Evolutionary conservation across 495 filamentous ascomycete species (phyloP), one percentile per base, ranked within the genome.

Genomic region (Chaetomium cochliodes): DNA sequence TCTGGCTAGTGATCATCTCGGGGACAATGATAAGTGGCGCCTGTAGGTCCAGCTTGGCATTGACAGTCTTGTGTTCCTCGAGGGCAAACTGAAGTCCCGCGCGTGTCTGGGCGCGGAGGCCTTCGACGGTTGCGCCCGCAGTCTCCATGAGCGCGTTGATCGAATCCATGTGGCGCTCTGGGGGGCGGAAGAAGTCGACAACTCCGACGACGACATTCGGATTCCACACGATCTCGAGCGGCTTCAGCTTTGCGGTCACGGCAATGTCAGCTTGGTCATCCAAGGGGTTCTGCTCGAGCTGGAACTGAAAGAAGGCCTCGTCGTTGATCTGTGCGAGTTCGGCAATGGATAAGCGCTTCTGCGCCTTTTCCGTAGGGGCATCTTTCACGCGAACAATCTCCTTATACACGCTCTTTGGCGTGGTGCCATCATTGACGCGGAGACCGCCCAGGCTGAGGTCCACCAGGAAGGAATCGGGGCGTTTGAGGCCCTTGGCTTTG

Each of bases 301-400:
- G 86, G 63, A 97, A 78, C 70, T 92, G 84, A 82, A 98, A 98
- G 79, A 98, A 90, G 55, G 94, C 89, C 66, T 93, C 87, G 15
- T 81, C 78, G 50, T 77, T 74, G 25, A 78, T 77, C 20, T 79
- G 79, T 64, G 86, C 84, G 22, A 91, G 80, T 59, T 92, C 88
- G 25, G 86, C 83, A 63, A 90, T 85, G 18, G 82, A 85, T 33
- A 80, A 73, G 7, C 78, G 74, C 22, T 77, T 78, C 12, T 83
- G 76, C 11, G 77, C 72, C 22, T 80, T 77, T 50, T 81, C 74
- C 13, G 84, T 79, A 5, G 87, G 84, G 2, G 90, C 88, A 72
- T 96, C 92, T 72, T 98, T 98, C 70, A 98, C 92, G 26, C 87
- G 88, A 59, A 98, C 91, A 67, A 98, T 97, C 73, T 98, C 92